Conservation (phyloP, 495 filamentous ascomycete species). For the Aspergillus wentii region DNA sequence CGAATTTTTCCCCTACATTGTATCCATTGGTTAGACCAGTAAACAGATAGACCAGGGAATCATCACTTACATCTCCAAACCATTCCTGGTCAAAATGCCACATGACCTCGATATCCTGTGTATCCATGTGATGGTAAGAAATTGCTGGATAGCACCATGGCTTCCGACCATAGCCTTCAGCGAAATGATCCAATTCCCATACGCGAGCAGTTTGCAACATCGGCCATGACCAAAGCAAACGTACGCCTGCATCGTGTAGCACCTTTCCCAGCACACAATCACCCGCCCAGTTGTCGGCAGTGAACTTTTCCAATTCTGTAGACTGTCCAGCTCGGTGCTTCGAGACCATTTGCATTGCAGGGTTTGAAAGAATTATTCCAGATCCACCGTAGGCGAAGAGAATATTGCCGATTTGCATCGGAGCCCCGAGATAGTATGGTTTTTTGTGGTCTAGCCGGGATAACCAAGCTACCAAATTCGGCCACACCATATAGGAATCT, state of each 20-base stretch:
- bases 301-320: constrained; percentile 25
- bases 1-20: constrained; percentile 18
- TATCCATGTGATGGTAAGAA: constrained; percentile 45
- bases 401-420: constrained; percentile 34
- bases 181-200: constrained; percentile 37
- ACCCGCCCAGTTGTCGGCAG: constrained; percentile 26
- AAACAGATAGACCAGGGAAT: neutral
- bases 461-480: constrained; percentile 54
- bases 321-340: constrained; percentile 11
- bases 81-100: constrained; percentile 42
- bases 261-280: constrained; percentile 38
- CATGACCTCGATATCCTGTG: constrained; percentile 35
- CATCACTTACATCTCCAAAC: constrained; percentile 31
- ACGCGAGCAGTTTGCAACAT: constrained; percentile 28
- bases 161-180: constrained; percentile 30
- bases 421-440: constrained; percentile 48
- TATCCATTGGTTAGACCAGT: neutral
- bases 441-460: constrained; percentile 44
- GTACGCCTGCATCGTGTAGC: constrained; percentile 26
- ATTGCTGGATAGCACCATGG: constrained; percentile 47
- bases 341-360: constrained; percentile 17
- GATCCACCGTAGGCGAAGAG: constrained; percentile 60
- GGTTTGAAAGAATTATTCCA: constrained; percentile 48
- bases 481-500: constrained; percentile 61
- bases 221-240: constrained; percentile 33